phyloP scores from a whole-genome alignment of 208 protist genomes.

The Crithidia thermophila region DNA sequence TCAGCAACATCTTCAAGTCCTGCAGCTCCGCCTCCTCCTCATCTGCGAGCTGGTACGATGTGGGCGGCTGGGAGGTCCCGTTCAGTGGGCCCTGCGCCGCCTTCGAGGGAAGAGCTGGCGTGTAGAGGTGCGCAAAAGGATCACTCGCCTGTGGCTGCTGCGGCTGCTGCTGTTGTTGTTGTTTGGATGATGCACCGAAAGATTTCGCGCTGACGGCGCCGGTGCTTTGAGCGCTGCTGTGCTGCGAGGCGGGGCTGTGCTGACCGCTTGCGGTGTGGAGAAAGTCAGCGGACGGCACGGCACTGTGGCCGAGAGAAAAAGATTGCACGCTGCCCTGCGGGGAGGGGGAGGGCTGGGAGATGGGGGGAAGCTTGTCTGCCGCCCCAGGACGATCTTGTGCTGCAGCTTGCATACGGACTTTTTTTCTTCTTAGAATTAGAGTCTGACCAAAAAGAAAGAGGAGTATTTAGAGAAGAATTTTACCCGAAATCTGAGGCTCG shows the following conservation, averaged over 20 bases:
- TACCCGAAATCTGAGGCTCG: too few relatives aligned
- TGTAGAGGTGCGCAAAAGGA: neutral
- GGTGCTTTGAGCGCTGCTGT: neutral
- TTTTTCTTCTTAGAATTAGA: too few relatives aligned
- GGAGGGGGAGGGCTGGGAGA: neutral
- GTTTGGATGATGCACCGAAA: too few relatives aligned
- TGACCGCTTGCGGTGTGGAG: neutral
- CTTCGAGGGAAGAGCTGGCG: neutral
- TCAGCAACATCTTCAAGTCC: constrained; percentile 52
- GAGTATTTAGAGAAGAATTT: too few relatives aligned
- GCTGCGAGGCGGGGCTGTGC: neutral
- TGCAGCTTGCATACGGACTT: constrained; percentile 16
- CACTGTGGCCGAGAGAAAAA: too few relatives aligned
- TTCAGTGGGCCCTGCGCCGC: neutral
- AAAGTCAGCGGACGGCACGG: neutral
- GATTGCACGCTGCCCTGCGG: neutral
- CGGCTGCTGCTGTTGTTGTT: too few relatives aligned
- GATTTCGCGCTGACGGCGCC: neutral
- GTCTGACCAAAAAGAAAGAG: too few relatives aligned
- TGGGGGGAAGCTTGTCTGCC: constrained; percentile 4
- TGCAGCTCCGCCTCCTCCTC: constrained; percentile 52
- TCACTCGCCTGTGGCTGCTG: too few relatives aligned
- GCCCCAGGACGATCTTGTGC: neutral
- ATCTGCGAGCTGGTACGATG: neutral
- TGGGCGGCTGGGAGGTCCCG: neutral